A percentile compares a stretch with the other conserved stretches of the same genome.
These are phyloP conservation scores for Nannochloropsis oceanica DNA, from an alignment of 108 stramenopile genomes.

Conservation along the genomic window DNA sequence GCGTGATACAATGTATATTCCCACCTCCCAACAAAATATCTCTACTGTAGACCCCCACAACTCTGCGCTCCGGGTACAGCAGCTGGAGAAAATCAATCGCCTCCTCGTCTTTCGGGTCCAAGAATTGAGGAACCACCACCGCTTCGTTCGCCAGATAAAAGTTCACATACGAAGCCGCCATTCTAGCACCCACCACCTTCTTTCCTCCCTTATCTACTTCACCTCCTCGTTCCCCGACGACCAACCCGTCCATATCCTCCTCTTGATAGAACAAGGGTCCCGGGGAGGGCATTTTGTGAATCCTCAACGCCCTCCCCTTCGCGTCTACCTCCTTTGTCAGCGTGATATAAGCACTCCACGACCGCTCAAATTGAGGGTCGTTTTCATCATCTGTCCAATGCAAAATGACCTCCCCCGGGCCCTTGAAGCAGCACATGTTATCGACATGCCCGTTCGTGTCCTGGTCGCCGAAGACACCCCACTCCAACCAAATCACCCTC, in stretches of 20 bases:
- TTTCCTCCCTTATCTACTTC: conserved; percentile 10
- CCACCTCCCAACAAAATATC: conserved; percentile 62
- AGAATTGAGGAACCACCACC: conserved; percentile 52
- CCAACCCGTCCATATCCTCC: not conserved
- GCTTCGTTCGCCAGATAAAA: conserved; percentile 58
- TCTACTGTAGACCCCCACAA: conserved; percentile 46
- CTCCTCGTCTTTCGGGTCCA: conserved; percentile 33
- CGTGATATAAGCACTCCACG: conserved; percentile 32
- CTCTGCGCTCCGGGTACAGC: conserved; percentile 43
- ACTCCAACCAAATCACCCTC: conserved; percentile 51
- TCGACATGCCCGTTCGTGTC: conserved; percentile 67
- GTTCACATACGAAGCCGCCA: conserved; percentile 58
- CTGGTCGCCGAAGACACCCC: conserved; percentile 44
- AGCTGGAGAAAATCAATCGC: conserved; percentile 40
- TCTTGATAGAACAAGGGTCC: not conserved
- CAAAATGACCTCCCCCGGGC: conserved; percentile 46
- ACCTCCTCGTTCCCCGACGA: conserved; percentile 42
- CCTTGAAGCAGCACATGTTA: conserved; percentile 50
- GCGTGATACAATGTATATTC: conserved; percentile 69
- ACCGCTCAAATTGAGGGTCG: conserved; percentile 42
- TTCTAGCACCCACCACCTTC: conserved; percentile 28
- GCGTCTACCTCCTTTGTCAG: conserved; percentile 41
- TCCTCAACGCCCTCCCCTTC: conserved; percentile 5
- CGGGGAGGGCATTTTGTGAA: not conserved
- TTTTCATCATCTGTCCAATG: conserved; percentile 10